Evolutionary conservation across 257 asterid genomes (phyloP).

Genomic region (Solanum dulcamara): DNA sequence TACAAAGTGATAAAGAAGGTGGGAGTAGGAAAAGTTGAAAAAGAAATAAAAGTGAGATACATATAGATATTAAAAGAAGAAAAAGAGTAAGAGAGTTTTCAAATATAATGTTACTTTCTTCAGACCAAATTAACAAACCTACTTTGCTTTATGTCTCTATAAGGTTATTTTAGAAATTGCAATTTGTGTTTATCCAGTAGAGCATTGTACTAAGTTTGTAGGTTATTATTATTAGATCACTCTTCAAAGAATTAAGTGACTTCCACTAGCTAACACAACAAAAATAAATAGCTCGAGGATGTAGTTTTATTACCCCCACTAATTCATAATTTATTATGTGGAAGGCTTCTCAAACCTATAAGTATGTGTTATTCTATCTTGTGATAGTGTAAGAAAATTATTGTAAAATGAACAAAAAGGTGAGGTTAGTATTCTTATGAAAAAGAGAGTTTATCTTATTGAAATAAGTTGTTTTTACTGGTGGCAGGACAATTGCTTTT

Average conservation of each 20-base stretch:
- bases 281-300: too few species aligned
- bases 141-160: not conserved
- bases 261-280: too few species aligned
- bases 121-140: not conserved
- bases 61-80: conserved; percentile 3
- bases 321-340: not conserved
- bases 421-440: not conserved
- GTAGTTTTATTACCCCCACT: not conserved
- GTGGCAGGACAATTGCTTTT: too few species aligned
- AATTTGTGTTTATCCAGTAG: not conserved
- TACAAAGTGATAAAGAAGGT: not conserved
- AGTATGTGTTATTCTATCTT: not conserved
- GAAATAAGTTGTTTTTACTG: not conserved
- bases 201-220: not conserved
- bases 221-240: not conserved
- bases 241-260: not conserved
- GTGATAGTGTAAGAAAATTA: not conserved
- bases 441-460: not conserved
- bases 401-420: not conserved
- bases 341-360: not conserved
- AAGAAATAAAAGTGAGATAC: conserved; percentile 3
- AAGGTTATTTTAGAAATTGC: not conserved
- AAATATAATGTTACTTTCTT: not conserved
- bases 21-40: not conserved
- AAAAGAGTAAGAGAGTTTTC: not conserved